Evolutionary conservation across 2,329 filamentous ascomycete species (phyloP), one percentile per base, ranked within the genome.

Genomic region (Alternaria sp.): DNA sequence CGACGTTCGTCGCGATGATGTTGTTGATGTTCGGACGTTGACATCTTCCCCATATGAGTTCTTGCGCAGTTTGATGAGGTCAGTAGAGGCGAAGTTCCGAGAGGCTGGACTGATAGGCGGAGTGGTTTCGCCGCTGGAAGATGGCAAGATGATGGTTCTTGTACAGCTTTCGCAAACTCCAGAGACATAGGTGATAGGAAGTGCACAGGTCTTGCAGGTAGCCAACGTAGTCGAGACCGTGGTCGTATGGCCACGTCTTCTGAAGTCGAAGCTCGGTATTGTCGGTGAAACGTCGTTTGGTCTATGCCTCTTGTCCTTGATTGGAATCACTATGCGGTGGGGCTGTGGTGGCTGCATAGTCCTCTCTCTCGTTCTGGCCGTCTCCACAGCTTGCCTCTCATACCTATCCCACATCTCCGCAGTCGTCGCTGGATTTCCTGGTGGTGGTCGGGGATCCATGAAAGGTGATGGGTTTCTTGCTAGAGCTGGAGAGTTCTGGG

Each of bases 401-500:
- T 76, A 78, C 56, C 76, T 73, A 33, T 80, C 77, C 77, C 75
- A 79, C n/a, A 76, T 49, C 56, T 74, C 70, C 30, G 71, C 75
- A 14, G 78, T 78, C 26, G 69, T 72, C 20, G 64, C 61, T 18
- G 74, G 75, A 28, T 72, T 75, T 41, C 63, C 72, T 49, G 69
- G 71, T 37, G 76, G 66, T 56, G 76, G 66, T 37, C 70, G 69
- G 54, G 71, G 71, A 44, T 75, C 66, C 51, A 73, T 75, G 61
- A 74, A 76, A 4, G 71, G 71, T 14, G 72, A 77, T 58, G 63
- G 58, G 30, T 70, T 67, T 58, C 74, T 72, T 46, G 72, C 56
- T 14, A 74, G 64, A 55, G 72, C 68, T 21, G 71, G 70, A 21
- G 69, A 59, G 28, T 71, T 67, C 45, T 70, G 65, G 54, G 73